Evolutionary conservation across 192 early-diverging fungal genomes (phyloP), one percentile per base, ranked within the genome.

Genomic region (Dissophora globulifera): DNA sequence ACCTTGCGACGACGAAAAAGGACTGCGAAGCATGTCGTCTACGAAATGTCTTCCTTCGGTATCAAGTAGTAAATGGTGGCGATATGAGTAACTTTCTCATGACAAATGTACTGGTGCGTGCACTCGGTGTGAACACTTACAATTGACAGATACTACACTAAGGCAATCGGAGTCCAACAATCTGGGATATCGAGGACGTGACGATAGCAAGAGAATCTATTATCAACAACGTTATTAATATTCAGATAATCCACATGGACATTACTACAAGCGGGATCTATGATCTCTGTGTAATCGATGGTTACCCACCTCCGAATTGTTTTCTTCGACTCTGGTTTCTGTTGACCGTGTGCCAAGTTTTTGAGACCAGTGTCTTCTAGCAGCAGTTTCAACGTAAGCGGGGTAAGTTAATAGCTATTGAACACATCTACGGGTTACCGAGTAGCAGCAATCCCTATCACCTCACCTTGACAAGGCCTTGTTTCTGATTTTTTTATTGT

Each of bases 1-100:
- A 6, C 46, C 19, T 48, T 19, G 46, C 46, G 46, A 48, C 6
- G 46, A 48, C 22, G 46, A 48, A 48, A 48, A 48, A 15, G 46
- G 12, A 48, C 46, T 22, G 19, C 46, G 12, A 6, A 48, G 19
- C 46, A 48, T 48, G n/a, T n/a, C 46, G 46, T 19, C 19, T 48
- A 9, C n/a, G 13, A 20, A 19, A 40, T 40, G 8, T n/a, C n/a
- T n/a, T n/a, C n/a, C n/a, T n/a, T n/a, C n/a, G n/a, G n/a, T 40
- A 40, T 40, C 38, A 40, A 7, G 13, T 7, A 40, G 38, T 13
- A 40, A 13, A 40, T 40, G 38, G 13, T 13, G 38, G 38, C 38
- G 38, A 40, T 40, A 13, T 40, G 7, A 40, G 38, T 40, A 13
- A 40, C 7, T 40, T 40, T 7, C 38, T 40, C 8, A 10, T 13